Conservation (phyloP, 2,329 filamentous ascomycete species). For the Chrysosporium queenslandicum region DNA sequence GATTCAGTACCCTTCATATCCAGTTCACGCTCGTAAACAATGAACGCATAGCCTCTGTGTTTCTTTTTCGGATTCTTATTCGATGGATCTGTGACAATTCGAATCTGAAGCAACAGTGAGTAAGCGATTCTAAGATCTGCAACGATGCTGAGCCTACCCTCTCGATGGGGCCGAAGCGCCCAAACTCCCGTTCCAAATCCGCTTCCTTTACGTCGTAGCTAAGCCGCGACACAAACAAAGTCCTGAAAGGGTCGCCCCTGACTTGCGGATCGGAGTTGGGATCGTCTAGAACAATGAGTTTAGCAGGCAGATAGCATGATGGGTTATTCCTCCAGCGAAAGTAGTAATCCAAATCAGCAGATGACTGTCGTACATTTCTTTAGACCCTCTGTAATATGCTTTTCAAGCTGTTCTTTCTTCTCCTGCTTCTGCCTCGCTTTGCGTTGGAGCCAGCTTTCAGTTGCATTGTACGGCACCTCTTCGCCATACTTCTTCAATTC, state of each 20-base stretch:
- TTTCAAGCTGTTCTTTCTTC: conserved; percentile 59
- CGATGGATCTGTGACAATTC: conserved; percentile 70
- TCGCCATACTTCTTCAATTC: conserved; percentile 68
- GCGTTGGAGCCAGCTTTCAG: conserved; percentile 85
- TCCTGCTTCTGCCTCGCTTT: conserved; percentile 76
- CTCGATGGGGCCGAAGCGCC: conserved; percentile 87
- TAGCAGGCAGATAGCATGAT: conserved; percentile 7
- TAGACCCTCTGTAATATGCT: conserved; percentile 53
- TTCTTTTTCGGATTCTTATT: conserved; percentile 70
- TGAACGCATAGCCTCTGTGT: conserved; percentile 87
- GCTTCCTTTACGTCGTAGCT: conserved; percentile 82
- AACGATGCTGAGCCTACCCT: conserved; percentile 49
- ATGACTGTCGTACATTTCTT: conserved; percentile 43
- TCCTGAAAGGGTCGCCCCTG: conserved; percentile 88
- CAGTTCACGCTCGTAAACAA: conserved; percentile 93
- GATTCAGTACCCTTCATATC: conserved; percentile 86
- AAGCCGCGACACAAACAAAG: conserved; percentile 80
- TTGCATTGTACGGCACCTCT: conserved; percentile 64
- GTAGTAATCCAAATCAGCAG: conserved; percentile 7
- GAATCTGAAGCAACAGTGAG: conserved; percentile 51
- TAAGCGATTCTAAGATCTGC: not conserved
- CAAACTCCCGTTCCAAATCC: conserved; percentile 88
- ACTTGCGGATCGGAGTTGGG: conserved; percentile 78
- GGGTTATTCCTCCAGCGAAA: not conserved
- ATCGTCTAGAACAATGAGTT: conserved; percentile 51